Conservation (phyloP, 306 rosid genomes). For the Fragaria ananassa region DNA sequence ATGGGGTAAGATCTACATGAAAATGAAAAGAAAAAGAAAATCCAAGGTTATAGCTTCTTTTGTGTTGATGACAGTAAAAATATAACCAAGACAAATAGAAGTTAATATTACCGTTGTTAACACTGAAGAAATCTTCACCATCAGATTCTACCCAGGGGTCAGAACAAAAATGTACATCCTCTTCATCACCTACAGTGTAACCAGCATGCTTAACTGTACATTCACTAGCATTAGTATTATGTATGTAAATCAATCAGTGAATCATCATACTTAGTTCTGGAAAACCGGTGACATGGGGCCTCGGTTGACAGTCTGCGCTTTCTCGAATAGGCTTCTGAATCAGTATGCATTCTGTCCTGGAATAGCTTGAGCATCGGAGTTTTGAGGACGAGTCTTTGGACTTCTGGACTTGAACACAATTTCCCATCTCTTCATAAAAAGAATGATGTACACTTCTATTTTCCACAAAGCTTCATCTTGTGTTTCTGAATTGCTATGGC, state of each 20-base stretch:
- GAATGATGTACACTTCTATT: not conserved
- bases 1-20: constrained; percentile 38
- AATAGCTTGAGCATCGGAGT: constrained; percentile 23
- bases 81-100: not conserved
- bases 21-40: not conserved
- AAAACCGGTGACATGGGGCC: constrained; percentile 11
- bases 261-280: constrained; percentile 22
- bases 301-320: not conserved
- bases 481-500: not conserved
- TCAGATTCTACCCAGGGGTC: constrained; percentile 40
- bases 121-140: constrained; percentile 49
- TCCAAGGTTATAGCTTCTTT: not conserved
- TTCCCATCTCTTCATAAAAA: constrained; percentile 25
- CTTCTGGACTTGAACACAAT: constrained; percentile 29
- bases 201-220: not conserved
- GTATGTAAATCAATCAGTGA: not conserved
- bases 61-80: not conserved
- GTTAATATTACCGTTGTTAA: constrained; percentile 37
- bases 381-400: constrained; percentile 17
- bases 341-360: constrained; percentile 7
- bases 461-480: constrained; percentile 5
- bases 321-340: constrained; percentile 12
- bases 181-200: constrained; percentile 26
- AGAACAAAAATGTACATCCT: constrained; percentile 38
- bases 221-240: not conserved